phyloP scores from a whole-genome alignment of 2,329 filamentous ascomycete genomes.

The Chaetomium strumarium region DNA sequence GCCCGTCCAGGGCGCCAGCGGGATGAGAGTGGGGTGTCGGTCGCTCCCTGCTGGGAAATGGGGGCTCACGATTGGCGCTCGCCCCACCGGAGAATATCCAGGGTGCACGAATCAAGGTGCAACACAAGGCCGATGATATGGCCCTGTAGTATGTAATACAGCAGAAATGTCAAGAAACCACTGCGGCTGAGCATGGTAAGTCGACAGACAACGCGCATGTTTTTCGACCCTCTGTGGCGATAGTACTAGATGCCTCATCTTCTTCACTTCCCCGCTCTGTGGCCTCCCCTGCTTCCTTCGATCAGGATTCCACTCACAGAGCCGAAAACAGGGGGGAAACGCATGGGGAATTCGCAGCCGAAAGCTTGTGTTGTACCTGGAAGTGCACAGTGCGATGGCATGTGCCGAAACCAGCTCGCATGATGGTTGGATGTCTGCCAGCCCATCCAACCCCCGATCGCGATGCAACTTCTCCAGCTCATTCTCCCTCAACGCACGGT shows the following conservation, averaged over 20 bases:
- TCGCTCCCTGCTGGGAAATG: not conserved
- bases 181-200: not conserved
- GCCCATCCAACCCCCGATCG: not conserved
- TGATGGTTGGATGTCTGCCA: not conserved
- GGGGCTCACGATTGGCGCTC: not conserved
- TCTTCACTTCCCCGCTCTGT: too few species aligned
- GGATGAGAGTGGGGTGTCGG: too few species aligned
- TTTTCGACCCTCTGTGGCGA: not conserved
- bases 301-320: not conserved
- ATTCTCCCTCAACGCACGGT: not conserved
- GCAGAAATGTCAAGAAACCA: not conserved
- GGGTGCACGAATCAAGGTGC: not conserved
- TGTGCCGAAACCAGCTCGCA: not conserved
- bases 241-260: too few species aligned
- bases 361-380: not conserved
- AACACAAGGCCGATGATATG: not conserved
- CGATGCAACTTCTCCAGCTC: not conserved
- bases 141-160: not conserved
- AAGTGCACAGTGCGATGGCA: conserved; percentile 8
- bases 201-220: not conserved
- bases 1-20: too few species aligned
- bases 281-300: too few species aligned
- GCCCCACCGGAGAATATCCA: not conserved
- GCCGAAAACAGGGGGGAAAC: not conserved
- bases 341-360: too few species aligned